phyloP scores from a whole-genome alignment of 2,329 filamentous ascomycete species.

The Meredithiella fracta region DNA sequence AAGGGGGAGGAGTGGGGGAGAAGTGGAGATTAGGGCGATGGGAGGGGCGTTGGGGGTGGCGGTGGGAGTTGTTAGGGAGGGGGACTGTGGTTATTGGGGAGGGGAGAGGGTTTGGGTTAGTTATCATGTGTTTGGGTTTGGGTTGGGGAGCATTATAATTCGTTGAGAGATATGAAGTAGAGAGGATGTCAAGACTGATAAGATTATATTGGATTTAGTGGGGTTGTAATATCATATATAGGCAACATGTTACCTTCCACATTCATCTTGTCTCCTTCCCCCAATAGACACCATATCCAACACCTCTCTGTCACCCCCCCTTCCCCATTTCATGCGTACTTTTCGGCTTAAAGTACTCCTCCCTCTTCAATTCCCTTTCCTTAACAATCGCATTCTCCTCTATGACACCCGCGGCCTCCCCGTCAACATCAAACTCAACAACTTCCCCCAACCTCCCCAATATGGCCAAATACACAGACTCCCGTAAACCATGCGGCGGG shows the following conservation, averaged over 20 bases:
- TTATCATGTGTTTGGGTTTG: conserved; percentile 88
- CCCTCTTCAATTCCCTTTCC: conserved; percentile 6
- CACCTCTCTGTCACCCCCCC: conserved; percentile 28
- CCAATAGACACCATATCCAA: conserved; percentile 39
- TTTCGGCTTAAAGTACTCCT: conserved; percentile 25
- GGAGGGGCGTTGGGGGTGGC: conserved; percentile 63
- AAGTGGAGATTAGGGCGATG: conserved; percentile 75
- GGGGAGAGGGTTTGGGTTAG: conserved; percentile 63
- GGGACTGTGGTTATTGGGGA: conserved; percentile 55
- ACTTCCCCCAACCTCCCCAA: conserved; percentile 53
- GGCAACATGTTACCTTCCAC: neutral
- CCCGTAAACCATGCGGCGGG: conserved; percentile 55
- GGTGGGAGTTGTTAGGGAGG: conserved; percentile 76
- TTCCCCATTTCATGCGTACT: conserved; percentile 33
- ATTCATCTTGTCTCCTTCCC: conserved; percentile 17
- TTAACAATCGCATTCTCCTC: neutral
- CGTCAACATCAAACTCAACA: conserved; percentile 38
- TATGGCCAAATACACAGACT: conserved; percentile 55
- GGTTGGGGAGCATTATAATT: conserved; percentile 97
- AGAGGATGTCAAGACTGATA: neutral
- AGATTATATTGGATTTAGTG: neutral
- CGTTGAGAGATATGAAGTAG: conserved; percentile 33
- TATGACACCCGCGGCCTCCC: conserved; percentile 16
- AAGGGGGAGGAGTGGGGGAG: conserved; percentile 82
- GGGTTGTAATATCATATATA: neutral